phyloP scores from a whole-genome alignment of 768 basidiomycete species.

The Phallus indusiatus region DNA sequence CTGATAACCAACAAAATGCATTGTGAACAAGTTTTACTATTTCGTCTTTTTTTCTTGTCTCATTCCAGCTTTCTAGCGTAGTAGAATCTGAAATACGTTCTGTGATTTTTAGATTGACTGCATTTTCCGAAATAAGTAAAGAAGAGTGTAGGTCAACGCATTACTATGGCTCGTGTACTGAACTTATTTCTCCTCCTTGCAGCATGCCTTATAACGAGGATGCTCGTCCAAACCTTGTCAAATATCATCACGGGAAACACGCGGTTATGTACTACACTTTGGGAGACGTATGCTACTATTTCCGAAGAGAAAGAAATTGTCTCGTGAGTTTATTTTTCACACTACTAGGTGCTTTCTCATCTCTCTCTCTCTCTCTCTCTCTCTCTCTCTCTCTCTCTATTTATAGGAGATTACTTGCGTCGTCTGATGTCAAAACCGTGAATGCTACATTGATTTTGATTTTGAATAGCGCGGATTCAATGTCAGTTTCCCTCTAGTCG shows the following conservation, averaged over 20 bases:
- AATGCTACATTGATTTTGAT: constrained; percentile 60
- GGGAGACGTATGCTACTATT: constrained; percentile 55
- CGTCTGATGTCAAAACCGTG: constrained; percentile 52
- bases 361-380: not conserved
- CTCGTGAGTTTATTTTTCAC: constrained; percentile 39
- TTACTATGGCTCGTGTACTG: not conserved
- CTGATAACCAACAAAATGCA: constrained; percentile 59
- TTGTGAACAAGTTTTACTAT: constrained; percentile 43
- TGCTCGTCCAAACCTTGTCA: constrained; percentile 69
- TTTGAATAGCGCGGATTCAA: constrained; percentile 56
- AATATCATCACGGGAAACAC: constrained; percentile 78
- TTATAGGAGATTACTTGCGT: constrained; percentile 41
- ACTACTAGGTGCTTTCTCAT: constrained; percentile 8
- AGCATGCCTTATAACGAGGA: constrained; percentile 58
- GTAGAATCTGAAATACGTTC: constrained; percentile 63
- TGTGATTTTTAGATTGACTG: constrained; percentile 64
- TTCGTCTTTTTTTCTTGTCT: not conserved
- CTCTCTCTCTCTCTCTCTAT: constrained; percentile 1
- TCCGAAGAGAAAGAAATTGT: constrained; percentile 69
- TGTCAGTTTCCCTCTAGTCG: constrained; percentile 16
- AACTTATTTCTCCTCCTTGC: constrained; percentile 9
- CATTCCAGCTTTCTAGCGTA: constrained; percentile 31
- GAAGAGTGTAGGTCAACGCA: constrained; percentile 35
- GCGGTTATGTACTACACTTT: constrained; percentile 42
- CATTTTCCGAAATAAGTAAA: constrained; percentile 63